A percentile compares a stretch with the other conserved stretches of the same genome.
phyloP scores from a whole-genome alignment of 305 asterid genomes.

The Coffea humblotiana region DNA sequence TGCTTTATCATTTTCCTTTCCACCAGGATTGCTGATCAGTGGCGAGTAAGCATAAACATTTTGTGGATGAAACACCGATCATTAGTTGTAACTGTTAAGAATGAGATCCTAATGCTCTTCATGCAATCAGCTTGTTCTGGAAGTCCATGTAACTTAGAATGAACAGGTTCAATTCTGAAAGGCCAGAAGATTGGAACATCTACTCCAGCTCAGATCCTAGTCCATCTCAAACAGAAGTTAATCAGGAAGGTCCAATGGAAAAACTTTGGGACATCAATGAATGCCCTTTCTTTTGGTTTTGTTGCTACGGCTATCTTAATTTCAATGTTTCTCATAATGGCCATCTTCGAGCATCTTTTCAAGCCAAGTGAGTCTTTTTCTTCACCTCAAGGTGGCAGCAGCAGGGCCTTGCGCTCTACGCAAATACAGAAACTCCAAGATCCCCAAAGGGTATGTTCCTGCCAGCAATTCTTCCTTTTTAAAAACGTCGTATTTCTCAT shows the following conservation, averaged over 20 bases:
- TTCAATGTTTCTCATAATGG: constrained; percentile 89
- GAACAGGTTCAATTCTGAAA: constrained; percentile 49
- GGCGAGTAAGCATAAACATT: background rate
- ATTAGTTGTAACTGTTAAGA: background rate
- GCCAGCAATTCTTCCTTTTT: background rate
- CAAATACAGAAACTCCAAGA: constrained; percentile 33
- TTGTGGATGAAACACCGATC: background rate
- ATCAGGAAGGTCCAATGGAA: constrained; percentile 49
- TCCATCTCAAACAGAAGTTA: constrained; percentile 41
- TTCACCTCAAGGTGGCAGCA: constrained; percentile 28
- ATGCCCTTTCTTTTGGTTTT: constrained; percentile 81
- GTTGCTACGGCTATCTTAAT: constrained; percentile 86
- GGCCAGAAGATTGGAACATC: constrained; percentile 59
- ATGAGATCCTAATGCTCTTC: constrained; percentile 1
- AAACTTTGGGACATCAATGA: constrained; percentile 72
- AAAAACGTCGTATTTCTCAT: background rate
- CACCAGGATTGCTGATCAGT: background rate
- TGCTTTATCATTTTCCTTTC: background rate
- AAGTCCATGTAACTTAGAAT: constrained; percentile 23
- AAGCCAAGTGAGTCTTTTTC: constrained; percentile 49
- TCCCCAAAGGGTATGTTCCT: constrained; percentile 34
- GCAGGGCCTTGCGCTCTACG: constrained; percentile 26
- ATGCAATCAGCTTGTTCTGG: background rate
- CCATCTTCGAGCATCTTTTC: constrained; percentile 81
- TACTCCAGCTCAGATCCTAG: constrained; percentile 44